Conservation (phyloP, 2,329 filamentous ascomycete species). For the Aspergillus novofumigatus region DNA sequence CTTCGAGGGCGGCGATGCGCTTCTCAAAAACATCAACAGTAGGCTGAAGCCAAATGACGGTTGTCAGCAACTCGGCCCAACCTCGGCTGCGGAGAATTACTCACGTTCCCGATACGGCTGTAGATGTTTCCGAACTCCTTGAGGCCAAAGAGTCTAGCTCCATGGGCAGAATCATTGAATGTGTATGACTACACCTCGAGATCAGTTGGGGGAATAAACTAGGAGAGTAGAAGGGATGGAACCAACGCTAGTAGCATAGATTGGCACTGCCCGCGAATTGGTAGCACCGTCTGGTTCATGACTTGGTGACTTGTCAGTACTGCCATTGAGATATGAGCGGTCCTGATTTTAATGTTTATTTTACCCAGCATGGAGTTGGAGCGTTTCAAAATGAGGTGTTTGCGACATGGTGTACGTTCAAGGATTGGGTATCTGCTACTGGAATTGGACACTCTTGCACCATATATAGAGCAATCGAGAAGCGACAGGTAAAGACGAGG, state of each 20-base stretch:
- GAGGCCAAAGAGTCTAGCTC: conserved; percentile 89
- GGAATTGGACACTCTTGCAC: not conserved
- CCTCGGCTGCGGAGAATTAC: conserved; percentile 23
- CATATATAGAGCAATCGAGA: not conserved
- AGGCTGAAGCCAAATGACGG: conserved; percentile 50
- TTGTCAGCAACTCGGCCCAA: not conserved
- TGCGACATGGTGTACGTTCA: conserved; percentile 29
- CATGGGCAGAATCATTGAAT: conserved; percentile 96
- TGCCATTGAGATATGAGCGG: not conserved
- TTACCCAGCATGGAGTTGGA: conserved; percentile 81
- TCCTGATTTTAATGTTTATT: conserved; percentile 16
- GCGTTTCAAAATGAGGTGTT: conserved; percentile 67
- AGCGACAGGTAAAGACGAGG: not conserved
- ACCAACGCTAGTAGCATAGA: conserved; percentile 80
- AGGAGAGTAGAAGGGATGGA: not conserved
- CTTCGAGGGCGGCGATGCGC: conserved; percentile 90
- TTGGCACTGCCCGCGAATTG: conserved; percentile 86
- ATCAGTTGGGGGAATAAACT: not conserved
- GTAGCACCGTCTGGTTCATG: conserved; percentile 76
- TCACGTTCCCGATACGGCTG: conserved; percentile 88
- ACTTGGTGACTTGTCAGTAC: conserved; percentile 43
- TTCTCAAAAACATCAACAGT: conserved; percentile 97
- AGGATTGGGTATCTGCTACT: not conserved
- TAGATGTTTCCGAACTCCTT: conserved; percentile 99
- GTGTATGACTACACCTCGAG: conserved; percentile 63